These are phyloP conservation scores for Ophioceras dolichostomum DNA, from an alignment of 2,329 filamentous ascomycete species.

Conservation along the genomic window DNA sequence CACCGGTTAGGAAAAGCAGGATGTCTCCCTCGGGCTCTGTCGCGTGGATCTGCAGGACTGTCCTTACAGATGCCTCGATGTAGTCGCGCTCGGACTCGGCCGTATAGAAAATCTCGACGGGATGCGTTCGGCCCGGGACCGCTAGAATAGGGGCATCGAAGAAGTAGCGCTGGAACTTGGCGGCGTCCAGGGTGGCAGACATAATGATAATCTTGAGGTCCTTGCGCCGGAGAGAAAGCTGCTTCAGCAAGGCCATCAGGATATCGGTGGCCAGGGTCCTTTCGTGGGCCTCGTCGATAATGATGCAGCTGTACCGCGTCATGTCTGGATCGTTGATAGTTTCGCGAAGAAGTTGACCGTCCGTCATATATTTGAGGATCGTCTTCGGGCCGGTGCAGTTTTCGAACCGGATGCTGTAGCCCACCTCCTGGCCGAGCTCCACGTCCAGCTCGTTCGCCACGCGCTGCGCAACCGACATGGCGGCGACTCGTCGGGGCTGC, in stretches of 20 bases:
- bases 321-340: slow-evolving; percentile 93
- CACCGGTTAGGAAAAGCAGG: slow-evolving; percentile 87
- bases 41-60: slow-evolving; percentile 92
- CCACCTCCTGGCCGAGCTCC: slow-evolving; percentile 82
- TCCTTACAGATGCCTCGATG: slow-evolving; percentile 87
- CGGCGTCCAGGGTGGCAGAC: slow-evolving; percentile 92
- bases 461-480: slow-evolving; percentile 97
- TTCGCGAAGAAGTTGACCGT: slow-evolving; percentile 94
- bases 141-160: slow-evolving; percentile 85
- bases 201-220: slow-evolving; percentile 99
- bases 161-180: slow-evolving; percentile 98
- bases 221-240: slow-evolving; percentile 66
- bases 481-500: slow-evolving; percentile 91
- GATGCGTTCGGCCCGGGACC: slow-evolving; percentile 88
- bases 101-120: slow-evolving; percentile 98
- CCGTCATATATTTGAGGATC: slow-evolving; percentile 98
- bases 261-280: slow-evolving; percentile 95
- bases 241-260: slow-evolving; percentile 90
- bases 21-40: slow-evolving; percentile 89
- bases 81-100: slow-evolving; percentile 94
- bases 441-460: slow-evolving; percentile 96
- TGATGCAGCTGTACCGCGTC: slow-evolving; percentile 90
- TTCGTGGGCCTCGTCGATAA: slow-evolving; percentile 97
- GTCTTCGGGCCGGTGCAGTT: slow-evolving; percentile 84
- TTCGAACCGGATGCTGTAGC: slow-evolving; percentile 98